These are phyloP conservation scores for Plasmodium knowlesi DNA, from an alignment of 169 alveolate genomes.

Conservation along the genomic window DNA sequence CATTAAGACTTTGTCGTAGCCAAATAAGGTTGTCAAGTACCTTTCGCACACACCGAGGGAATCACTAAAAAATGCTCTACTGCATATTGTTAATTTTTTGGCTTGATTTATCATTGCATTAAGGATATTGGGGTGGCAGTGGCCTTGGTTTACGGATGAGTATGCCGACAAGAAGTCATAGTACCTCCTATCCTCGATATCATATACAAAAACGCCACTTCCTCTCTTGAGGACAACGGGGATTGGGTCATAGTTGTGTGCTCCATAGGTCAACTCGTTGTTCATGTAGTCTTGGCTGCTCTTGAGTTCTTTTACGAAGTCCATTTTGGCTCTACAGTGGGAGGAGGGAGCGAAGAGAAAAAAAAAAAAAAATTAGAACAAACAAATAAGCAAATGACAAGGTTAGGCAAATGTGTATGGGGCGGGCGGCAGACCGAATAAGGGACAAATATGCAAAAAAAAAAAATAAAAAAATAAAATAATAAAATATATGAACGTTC, in stretches of 20 bases:
- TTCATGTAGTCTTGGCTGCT: slow-evolving; percentile 76
- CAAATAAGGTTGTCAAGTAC: slow-evolving; percentile 87
- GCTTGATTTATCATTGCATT: slow-evolving; percentile 90
- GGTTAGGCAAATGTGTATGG: not conserved
- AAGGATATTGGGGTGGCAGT: slow-evolving; percentile 93
- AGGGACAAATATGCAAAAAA: not conserved
- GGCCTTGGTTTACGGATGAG: slow-evolving; percentile 90
- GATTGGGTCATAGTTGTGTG: slow-evolving; percentile 92
- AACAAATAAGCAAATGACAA: not conserved
- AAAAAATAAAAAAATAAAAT: too few species aligned
- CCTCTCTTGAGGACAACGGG: slow-evolving; percentile 92
- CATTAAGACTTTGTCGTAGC: slow-evolving; percentile 90
- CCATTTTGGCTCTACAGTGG: slow-evolving; percentile 30
- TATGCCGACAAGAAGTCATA: slow-evolving; percentile 93
- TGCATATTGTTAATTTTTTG: slow-evolving; percentile 85
- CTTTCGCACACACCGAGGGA: slow-evolving; percentile 87
- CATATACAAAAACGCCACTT: slow-evolving; percentile 80
- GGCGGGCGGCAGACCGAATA: not conserved
- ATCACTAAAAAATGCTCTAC: slow-evolving; percentile 92
- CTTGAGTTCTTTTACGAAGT: slow-evolving; percentile 40
- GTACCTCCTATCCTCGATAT: slow-evolving; percentile 89
- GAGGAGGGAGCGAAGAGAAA: not conserved
- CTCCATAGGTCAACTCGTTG: slow-evolving; percentile 83
- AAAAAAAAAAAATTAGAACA: not conserved
- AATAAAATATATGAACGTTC: slow-evolving; percentile 22